Base-by-base conservation (phyloP, 257 asterid genomes). In the Galeopsis tetrahit region DNA sequence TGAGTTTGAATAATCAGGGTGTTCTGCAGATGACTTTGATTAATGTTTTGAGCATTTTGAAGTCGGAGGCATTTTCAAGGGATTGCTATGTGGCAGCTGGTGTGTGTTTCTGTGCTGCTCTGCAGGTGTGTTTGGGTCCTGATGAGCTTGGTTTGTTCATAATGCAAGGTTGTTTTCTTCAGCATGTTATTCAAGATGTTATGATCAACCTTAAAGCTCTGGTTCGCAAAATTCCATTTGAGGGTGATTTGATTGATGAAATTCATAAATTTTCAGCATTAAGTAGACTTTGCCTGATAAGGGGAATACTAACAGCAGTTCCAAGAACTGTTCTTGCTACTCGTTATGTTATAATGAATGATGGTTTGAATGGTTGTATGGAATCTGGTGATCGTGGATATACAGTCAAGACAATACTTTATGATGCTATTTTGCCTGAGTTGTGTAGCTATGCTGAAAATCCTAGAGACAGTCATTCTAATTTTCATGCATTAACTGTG, bases 11-110 rank as follows among this genome's bases (percentile, higher is more conserved):
- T 17, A 17, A 62, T 59, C 61, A 32, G 2, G 70, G 77, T 79
- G 81, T 87, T 49, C 53, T 91, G 67, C 88, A 71, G 75, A 87
- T 78, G 85, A 82, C 83, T 61, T 58, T 89, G 63, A 2, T 51
- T 34, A 84, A 81, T 36, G 82, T 91, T 71, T 75, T 88, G 83
- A 82, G 81, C 76, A 85, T 91, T 72, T 81, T 94, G 85, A 89
- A 76, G 59, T 91, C 96, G 0, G 76, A 77, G 13, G 88, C 87
- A 0, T 94, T 89, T 84, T 83, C 97, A 10, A 91, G 97, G 87
- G 99, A 94, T 75, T 88, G 97, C 78, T 85, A 80, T 60, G 99
- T 91, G 83, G 96, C 99, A 6, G 99, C 99, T 63, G 97, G 99
- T 55, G 99, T 94, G 79, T 78, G 95, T 79, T 86, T 86, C 63